Evolutionary conservation across 495 filamentous ascomycete genomes (phyloP).

Genomic region (Neurospora sp.): DNA sequence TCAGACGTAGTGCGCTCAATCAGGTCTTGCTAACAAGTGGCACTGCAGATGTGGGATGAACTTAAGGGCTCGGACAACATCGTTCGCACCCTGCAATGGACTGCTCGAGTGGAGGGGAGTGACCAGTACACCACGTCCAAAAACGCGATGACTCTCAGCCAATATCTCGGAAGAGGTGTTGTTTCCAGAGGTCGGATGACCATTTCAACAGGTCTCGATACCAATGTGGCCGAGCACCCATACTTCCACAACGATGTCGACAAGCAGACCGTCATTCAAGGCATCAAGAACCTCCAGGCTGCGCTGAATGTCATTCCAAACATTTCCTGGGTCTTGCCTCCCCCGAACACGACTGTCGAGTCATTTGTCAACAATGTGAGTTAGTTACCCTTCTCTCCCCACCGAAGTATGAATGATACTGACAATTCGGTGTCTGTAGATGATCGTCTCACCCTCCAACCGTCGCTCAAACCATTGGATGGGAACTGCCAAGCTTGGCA

Average conservation of each 20-base stretch:
- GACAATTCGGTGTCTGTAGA: slow-evolving; percentile 4
- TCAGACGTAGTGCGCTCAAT: neutral
- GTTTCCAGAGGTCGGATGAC: slow-evolving; percentile 51
- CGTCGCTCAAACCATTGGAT: slow-evolving; percentile 66
- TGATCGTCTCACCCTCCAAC: slow-evolving; percentile 44
- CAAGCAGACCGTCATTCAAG: slow-evolving; percentile 38
- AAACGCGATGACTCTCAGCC: slow-evolving; percentile 49
- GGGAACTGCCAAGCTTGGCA: slow-evolving; percentile 50
- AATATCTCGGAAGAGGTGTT: slow-evolving; percentile 55
- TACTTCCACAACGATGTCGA: slow-evolving; percentile 45
- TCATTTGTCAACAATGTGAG: slow-evolving; percentile 43
- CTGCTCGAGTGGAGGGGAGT: slow-evolving; percentile 49
- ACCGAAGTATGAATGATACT: neutral
- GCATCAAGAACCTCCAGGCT: slow-evolving; percentile 50
- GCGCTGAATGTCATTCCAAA: slow-evolving; percentile 44
- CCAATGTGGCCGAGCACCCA: slow-evolving; percentile 41
- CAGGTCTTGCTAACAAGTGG: slow-evolving; percentile 8
- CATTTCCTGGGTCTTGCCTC: slow-evolving; percentile 46
- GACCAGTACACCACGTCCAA: slow-evolving; percentile 24
- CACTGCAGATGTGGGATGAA: slow-evolving; percentile 40
- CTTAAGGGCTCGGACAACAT: slow-evolving; percentile 52
- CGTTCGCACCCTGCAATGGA: slow-evolving; percentile 55
- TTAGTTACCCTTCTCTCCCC: neutral
- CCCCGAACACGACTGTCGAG: slow-evolving; percentile 40
- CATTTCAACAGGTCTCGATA: slow-evolving; percentile 44